Evolutionary conservation across 345 rosid species (phyloP).

Genomic region (Carallia pectinifolia): DNA sequence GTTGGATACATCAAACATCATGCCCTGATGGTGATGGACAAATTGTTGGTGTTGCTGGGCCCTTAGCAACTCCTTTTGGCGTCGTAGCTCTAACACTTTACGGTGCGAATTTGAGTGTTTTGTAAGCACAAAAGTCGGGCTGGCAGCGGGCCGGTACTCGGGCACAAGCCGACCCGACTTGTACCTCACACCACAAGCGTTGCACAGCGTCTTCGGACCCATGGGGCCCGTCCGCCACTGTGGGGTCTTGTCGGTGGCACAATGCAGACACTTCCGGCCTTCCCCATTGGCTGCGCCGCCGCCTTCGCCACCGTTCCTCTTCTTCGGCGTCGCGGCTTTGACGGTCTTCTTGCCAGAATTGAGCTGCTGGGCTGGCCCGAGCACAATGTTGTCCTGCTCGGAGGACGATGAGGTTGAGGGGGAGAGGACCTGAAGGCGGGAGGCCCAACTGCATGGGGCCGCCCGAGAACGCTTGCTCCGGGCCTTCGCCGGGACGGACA

Average conservation of each 20-base stretch:
- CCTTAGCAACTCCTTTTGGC: constrained; percentile 28
- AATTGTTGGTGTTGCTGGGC: constrained; percentile 15
- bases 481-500: constrained; percentile 86
- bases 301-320: constrained; percentile 27
- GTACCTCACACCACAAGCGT: constrained; percentile 85
- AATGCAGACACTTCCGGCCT: constrained; percentile 61
- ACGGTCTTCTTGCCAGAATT: constrained; percentile 33
- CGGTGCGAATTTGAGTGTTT: constrained; percentile 78
- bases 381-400: constrained; percentile 24
- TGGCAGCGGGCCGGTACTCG: constrained; percentile 75
- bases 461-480: constrained; percentile 94
- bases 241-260: constrained; percentile 77
- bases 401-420: constrained; percentile 34
- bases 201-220: constrained; percentile 85
- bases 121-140: constrained; percentile 68
- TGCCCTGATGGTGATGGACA: constrained; percentile 49
- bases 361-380: constrained; percentile 11
- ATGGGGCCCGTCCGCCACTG: constrained; percentile 86
- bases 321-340: constrained; percentile 37
- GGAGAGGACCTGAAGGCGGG: constrained; percentile 62
- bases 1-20: constrained; percentile 65
- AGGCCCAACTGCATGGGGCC: constrained; percentile 79
- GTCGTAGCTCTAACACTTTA: constrained; percentile 57
- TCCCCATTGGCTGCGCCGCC: constrained; percentile 28
- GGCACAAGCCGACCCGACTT: constrained; percentile 78